Percentiles rank a stretch among this genome's conserved stretches.
phyloP scores from a whole-genome alignment of 768 basidiomycete genomes.

The Thelephora aurantiotincta region DNA sequence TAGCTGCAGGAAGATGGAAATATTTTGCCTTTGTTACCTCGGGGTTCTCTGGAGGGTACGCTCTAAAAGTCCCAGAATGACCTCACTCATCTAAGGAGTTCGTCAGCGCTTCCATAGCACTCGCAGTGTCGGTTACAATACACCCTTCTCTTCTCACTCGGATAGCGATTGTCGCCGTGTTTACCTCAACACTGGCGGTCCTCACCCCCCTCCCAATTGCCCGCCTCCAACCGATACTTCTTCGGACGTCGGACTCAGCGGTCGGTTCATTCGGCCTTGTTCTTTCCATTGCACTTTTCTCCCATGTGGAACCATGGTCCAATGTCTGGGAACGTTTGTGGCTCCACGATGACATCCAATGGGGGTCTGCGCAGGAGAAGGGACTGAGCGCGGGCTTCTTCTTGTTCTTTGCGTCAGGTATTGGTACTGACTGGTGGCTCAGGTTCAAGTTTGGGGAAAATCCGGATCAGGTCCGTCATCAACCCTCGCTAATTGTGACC shows the following conservation, averaged over 20 bases:
- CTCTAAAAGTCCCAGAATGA: not conserved
- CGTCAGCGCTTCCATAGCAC: slow-evolving; percentile 27
- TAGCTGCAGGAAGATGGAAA: slow-evolving; percentile 42
- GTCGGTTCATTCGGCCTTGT: slow-evolving; percentile 44
- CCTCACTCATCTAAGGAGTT: slow-evolving; percentile 1
- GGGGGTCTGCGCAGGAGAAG: slow-evolving; percentile 43
- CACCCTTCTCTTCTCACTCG: slow-evolving; percentile 40
- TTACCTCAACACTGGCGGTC: slow-evolving; percentile 23
- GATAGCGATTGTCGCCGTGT: slow-evolving; percentile 25
- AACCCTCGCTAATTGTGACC: not conserved
- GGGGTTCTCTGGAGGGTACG: slow-evolving; percentile 43
- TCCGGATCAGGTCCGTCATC: slow-evolving; percentile 42
- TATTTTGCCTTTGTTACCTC: slow-evolving; percentile 32
- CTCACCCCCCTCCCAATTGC: slow-evolving; percentile 32
- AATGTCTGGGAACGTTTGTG: slow-evolving; percentile 52
- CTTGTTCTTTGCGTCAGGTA: slow-evolving; percentile 33
- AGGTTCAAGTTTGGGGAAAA: slow-evolving; percentile 43
- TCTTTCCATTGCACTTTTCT: slow-evolving; percentile 38
- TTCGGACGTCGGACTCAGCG: slow-evolving; percentile 38
- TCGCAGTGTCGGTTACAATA: slow-evolving; percentile 38
- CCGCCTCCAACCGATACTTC: slow-evolving; percentile 27
- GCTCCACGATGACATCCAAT: slow-evolving; percentile 28
- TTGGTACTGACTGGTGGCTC: slow-evolving; percentile 40
- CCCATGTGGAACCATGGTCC: slow-evolving; percentile 37
- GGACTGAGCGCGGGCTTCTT: slow-evolving; percentile 45